These are phyloP conservation scores for Phaeotremella fagi DNA, from an alignment of 768 basidiomycete species.

Conservation along the genomic window DNA sequence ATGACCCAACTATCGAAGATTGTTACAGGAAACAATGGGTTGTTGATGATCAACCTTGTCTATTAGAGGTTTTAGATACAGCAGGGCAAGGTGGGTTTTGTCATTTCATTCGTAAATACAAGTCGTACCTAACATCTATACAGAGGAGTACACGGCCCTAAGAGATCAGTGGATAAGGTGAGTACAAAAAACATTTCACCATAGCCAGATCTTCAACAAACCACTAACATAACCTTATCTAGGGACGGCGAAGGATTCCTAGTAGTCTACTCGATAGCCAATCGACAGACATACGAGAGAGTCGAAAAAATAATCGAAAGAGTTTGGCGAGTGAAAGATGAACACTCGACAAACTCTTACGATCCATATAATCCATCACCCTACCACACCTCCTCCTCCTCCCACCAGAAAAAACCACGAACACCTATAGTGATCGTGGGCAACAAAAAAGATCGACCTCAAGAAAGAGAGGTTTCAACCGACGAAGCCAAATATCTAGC, in stretches of 20 bases:
- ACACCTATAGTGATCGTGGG: conserved; percentile 91
- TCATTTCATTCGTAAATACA: neutral
- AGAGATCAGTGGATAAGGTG: conserved; percentile 98
- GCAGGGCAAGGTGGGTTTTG: conserved; percentile 80
- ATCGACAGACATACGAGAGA: conserved; percentile 84
- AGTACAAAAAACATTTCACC: too few species aligned
- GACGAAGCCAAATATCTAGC: conserved; percentile 84
- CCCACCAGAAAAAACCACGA: conserved; percentile 46
- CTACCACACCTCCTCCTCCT: conserved; percentile 7
- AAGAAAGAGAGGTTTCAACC: conserved; percentile 81
- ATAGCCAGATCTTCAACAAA: too few species aligned
- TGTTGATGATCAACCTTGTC: conserved; percentile 91
- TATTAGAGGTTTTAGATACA: conserved; percentile 94
- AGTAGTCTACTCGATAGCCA: conserved; percentile 92
- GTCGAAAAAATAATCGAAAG: conserved; percentile 85
- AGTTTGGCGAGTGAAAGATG: conserved; percentile 79
- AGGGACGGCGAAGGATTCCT: conserved; percentile 98
- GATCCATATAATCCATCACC: conserved; percentile 1
- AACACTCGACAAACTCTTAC: conserved; percentile 18
- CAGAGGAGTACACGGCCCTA: conserved; percentile 95
- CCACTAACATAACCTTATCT: too few species aligned
- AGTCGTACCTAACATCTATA: neutral
- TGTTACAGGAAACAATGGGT: conserved; percentile 92
- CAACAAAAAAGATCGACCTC: conserved; percentile 91
- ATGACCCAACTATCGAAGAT: conserved; percentile 98